Evolutionary conservation across 2,329 filamentous ascomycete species (phyloP).

Genomic region (Fusarium marasasianum): DNA sequence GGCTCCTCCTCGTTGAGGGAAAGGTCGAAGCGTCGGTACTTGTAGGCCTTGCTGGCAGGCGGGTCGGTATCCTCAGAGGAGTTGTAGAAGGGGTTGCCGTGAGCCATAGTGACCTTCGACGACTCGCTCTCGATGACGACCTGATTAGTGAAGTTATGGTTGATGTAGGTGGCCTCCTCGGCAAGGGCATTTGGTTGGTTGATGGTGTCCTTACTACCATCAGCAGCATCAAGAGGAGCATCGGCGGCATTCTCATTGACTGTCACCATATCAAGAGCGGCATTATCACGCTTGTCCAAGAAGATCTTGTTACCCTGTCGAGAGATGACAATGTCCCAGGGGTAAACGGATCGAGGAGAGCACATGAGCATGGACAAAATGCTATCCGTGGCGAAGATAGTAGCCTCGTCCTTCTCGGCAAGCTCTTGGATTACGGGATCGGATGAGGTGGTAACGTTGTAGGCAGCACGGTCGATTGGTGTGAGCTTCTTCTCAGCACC

Average conservation of each 20-base stretch:
- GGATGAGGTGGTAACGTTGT: slow-evolving; percentile 96
- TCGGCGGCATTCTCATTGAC: slow-evolving; percentile 99
- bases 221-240: slow-evolving; percentile 88
- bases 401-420: slow-evolving; percentile 93
- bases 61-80: slow-evolving; percentile 91
- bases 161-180: slow-evolving; percentile 98
- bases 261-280: slow-evolving; percentile 94
- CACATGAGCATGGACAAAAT: slow-evolving; percentile 99
- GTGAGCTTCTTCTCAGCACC: slow-evolving; percentile 86
- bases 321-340: slow-evolving; percentile 96
- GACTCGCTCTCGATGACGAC: slow-evolving; percentile 84
- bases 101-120: slow-evolving; percentile 81
- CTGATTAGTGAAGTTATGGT: slow-evolving; percentile 99
- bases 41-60: slow-evolving; percentile 95
- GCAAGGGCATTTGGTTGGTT: slow-evolving; percentile 94
- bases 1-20: slow-evolving; percentile 95
- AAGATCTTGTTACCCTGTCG: slow-evolving; percentile 96
- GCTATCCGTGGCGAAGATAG: slow-evolving; percentile 96
- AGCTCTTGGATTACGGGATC: slow-evolving; percentile 98
- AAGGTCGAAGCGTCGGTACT: slow-evolving; percentile 96
- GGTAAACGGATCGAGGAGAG: slow-evolving; percentile 93
- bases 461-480: slow-evolving; percentile 91
- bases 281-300: slow-evolving; percentile 97
- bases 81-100: slow-evolving; percentile 98
- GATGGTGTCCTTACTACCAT: slow-evolving; percentile 92